Base-by-base conservation (phyloP, 768 basidiomycete genomes). In the Leccinum rimulosum region DNA sequence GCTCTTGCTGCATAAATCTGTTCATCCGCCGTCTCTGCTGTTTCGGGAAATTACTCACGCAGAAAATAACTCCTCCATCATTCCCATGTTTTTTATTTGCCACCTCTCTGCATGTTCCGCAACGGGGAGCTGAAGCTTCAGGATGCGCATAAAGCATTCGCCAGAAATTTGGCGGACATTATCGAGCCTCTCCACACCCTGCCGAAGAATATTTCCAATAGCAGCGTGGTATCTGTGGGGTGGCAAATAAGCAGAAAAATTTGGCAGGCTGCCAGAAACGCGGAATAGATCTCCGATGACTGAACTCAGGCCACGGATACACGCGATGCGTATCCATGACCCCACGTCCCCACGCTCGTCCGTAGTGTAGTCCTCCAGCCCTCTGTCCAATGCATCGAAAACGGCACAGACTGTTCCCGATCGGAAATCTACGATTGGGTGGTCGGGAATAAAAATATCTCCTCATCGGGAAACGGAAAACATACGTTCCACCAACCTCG, bases 261-360 rank as follows among this genome's bases (percentile, higher is more conserved):
- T 72, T 1, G 77, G 67, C 31, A 83, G 65, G n/a, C 62, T 65
- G 54, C 58, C 66, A 27, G 83, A 78, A 49, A 76, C 68, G 12
- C 72, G 66, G 63, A 89, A 78, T 4, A 92, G 66, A 27, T 82
- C 75, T 65, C 80, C 76, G 48, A 82, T 75, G 58, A 85, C 73
- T 8, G 77, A 74, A 17, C 84, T 78, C 56, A 95, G 74, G 10
- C 88, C 88, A 50, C 78, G 79, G 53, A 95, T 81, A 66, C 88
- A 91, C 2, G 86, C 84, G 7, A 90, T 82, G 61, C 96, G 90
- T 54, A 95, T 82, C 94, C 95, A 97, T 2, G 96, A 98, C 45
- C 96, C 96, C 38, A 99, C 89, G 69, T 99, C 97, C 4, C 96
- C 96, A 63, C 96, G 86, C 70, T 97, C 91, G 70, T 99, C 96